Evolutionary conservation across 106 monocot species (phyloP).

Genomic region (Cymbidium sinense): DNA sequence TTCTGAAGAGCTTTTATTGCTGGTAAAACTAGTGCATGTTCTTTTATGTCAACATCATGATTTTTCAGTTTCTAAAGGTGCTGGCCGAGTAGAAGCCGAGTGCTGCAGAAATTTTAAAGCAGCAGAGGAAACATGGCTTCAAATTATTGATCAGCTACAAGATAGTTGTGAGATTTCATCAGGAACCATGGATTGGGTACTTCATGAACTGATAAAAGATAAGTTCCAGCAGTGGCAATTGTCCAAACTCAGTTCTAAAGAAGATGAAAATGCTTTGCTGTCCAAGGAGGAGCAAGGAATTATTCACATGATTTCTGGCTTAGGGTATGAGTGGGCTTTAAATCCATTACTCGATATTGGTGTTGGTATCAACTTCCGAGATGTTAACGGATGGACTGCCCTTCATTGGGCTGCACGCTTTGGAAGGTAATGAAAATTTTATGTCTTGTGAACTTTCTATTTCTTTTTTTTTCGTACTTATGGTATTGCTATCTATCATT

Average conservation of each 20-base stretch:
- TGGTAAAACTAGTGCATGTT: constrained; percentile 26
- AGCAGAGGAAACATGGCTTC: constrained; percentile 6
- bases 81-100: neutral
- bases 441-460: neutral
- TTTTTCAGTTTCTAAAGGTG: constrained; percentile 1
- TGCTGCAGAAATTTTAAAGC: neutral
- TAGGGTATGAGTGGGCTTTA: constrained; percentile 92
- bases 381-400: constrained; percentile 92
- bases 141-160: constrained; percentile 14
- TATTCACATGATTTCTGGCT: constrained; percentile 74
- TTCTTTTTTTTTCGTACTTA: neutral
- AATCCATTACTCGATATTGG: constrained; percentile 55
- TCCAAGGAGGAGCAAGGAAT: constrained; percentile 74
- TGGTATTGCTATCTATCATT: no score
- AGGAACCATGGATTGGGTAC: constrained; percentile 26
- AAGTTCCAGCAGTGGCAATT: constrained; percentile 54
- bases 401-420: constrained; percentile 97
- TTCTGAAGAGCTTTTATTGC: constrained; percentile 38
- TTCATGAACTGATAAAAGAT: constrained; percentile 51
- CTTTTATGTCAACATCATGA: constrained; percentile 30
- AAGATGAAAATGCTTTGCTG: constrained; percentile 18
- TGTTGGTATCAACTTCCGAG: constrained; percentile 84
- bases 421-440: constrained; percentile 56
- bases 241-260: constrained; percentile 18
- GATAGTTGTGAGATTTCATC: constrained; percentile 15